Conservation (phyloP, 805 yeast species). For the Candida ponderosae region DNA sequence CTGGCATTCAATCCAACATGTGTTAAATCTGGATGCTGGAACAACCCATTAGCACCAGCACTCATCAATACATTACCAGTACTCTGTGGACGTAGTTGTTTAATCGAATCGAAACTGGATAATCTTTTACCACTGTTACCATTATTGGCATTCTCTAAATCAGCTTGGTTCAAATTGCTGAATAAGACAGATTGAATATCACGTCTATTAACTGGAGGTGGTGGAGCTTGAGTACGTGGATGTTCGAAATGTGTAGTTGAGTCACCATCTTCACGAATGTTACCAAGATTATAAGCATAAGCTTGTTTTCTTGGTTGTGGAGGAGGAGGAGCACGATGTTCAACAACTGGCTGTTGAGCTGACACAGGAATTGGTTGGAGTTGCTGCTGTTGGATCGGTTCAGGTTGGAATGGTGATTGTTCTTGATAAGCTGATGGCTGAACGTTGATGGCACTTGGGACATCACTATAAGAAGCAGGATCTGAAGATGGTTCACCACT, state of each 20-base stretch:
- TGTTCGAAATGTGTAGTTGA: constrained; percentile 8
- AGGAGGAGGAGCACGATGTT: constrained; percentile 40
- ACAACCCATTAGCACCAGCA: constrained; percentile 24
- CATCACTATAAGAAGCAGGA: constrained; percentile 6
- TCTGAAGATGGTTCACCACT: constrained; percentile 9
- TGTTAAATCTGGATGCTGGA: constrained; percentile 44
- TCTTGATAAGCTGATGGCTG: background rate
- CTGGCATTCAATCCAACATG: constrained; percentile 71
- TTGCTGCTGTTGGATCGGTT: constrained; percentile 16
- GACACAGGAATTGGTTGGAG: constrained; percentile 8
- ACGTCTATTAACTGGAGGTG: constrained; percentile 19
- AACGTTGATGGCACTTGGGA: background rate
- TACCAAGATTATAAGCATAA: constrained; percentile 14
- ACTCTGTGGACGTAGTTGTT: constrained; percentile 30
- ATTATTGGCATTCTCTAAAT: constrained; percentile 17
- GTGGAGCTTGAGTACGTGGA: constrained; percentile 7
- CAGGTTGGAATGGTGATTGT: background rate
- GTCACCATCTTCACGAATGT: constrained; percentile 24
- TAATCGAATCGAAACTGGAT: constrained; percentile 18
- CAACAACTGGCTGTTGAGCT: constrained; percentile 1
- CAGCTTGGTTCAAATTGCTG: constrained; percentile 34
- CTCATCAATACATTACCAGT: constrained; percentile 31
- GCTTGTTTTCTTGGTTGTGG: constrained; percentile 50
- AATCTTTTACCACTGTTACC: constrained; percentile 9
- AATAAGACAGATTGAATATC: constrained; percentile 40